A percentile compares a stretch with the other conserved stretches of the same genome.
phyloP scores from a whole-genome alignment of 345 rosid genomes.

The Viola odorata region DNA sequence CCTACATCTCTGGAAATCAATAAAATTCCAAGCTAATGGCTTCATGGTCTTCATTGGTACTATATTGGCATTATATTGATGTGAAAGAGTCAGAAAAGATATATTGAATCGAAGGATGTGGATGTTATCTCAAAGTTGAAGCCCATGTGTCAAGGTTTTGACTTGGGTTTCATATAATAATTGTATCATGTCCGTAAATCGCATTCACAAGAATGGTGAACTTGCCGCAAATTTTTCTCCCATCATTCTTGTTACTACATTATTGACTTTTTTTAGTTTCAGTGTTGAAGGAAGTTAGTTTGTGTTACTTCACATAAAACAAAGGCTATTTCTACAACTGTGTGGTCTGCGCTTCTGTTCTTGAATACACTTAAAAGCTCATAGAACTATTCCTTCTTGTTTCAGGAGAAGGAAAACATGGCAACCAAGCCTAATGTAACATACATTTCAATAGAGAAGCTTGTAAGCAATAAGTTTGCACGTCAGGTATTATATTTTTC shows the following conservation, averaged over 20 bases:
- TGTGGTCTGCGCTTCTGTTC: not conserved
- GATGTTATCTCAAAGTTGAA: not conserved
- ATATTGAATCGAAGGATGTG: not conserved
- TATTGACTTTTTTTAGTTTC: no score
- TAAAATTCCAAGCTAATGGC: no score
- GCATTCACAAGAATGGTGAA: no score
- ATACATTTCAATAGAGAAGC: conserved; percentile 50
- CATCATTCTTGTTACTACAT: no score
- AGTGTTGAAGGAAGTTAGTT: no score
- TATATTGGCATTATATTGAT: no score
- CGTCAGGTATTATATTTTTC: conserved; percentile 47
- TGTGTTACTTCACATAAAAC: no score
- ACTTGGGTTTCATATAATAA: not conserved
- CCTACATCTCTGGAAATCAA: no score
- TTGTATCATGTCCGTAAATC: not conserved
- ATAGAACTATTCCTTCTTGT: conserved; percentile 4
- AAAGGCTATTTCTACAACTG: no score
- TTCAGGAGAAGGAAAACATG: conserved; percentile 42
- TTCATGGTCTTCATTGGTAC: no score
- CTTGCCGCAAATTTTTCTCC: no score
- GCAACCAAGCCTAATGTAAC: conserved; percentile 31
- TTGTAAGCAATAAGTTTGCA: conserved; percentile 76
- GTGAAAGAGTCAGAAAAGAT: not conserved
- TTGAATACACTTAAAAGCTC: not conserved
- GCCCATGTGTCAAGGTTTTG: not conserved